Base-by-base conservation (phyloP, 1,284 basidiomycete species). In the Afroboletus lepidellus region DNA sequence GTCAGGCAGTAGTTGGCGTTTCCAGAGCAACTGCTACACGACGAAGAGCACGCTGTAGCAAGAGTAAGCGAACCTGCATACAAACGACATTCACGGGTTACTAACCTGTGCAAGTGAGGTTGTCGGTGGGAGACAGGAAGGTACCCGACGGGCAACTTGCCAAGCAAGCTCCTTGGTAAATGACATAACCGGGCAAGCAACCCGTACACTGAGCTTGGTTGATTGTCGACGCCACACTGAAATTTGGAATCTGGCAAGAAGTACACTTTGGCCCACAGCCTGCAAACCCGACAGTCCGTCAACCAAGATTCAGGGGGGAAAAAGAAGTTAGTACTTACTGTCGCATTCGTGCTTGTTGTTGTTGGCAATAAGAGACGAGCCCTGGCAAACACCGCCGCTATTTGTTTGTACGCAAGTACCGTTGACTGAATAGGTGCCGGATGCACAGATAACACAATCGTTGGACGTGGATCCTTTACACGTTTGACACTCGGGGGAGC, bases 191-290 rank as follows among this genome's bases (percentile, higher is more conserved):
- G 18, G 88, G 81, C 33, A 92, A 66, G 65, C 90, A 93, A 0
- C 77, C 82, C 15, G 84, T 86, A 66, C 90, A 93, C 57, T 89
- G 81, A 3, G 83, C 70, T 51, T 87, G 76, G 50, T 78, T 73
- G 30, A 85, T 72, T 0, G 82, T 85, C 8, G 89, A 90, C 0
- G 77, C 80, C 15, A 79, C 76, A 48, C 63, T 84, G 68, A 93
- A 93, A 55, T 76, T 80, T 3, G 85, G 74, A 55, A 90, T 90
- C 53, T 76, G 72, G 70, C 91, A 93, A 0, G 81, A 75, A 12
- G 85, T 87, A 65, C 91, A 93, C 66, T 87, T 89, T 2, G 85
- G 73, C 8, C 89, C 86, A 68, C 89, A 92, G 51, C 78, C 87
- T 90, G 56, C 23, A 6, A 27, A 15, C 16, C 23, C 18, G 36